Conservation (phyloP, 176 grass and related monocot genomes). For the Sorghum bicolor region DNA sequence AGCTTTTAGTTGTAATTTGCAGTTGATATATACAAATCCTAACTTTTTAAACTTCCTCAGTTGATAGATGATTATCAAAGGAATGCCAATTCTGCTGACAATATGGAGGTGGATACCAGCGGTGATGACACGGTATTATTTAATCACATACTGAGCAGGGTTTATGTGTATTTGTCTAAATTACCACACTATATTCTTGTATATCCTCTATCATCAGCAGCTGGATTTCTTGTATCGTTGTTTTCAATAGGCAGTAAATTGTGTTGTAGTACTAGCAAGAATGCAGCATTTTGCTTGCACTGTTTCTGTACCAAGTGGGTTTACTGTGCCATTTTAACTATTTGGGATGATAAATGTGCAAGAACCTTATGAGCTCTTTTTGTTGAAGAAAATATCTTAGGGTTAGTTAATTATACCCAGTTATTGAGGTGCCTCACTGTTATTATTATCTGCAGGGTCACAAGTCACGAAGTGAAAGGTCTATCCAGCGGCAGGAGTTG, state of each 20-base stretch:
- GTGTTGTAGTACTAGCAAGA: slow-evolving; percentile 18
- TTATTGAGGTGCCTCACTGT: background rate
- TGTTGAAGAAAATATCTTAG: background rate
- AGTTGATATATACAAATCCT: background rate
- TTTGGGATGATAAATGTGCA: slow-evolving; percentile 15
- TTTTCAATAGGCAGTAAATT: slow-evolving; percentile 5
- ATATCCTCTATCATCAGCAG: background rate
- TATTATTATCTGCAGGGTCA: slow-evolving; percentile 51
- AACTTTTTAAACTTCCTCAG: slow-evolving; percentile 48
- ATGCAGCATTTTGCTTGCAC: background rate
- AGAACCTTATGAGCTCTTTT: background rate
- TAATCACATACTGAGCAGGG: background rate
- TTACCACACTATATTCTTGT: background rate
- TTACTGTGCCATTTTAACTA: slow-evolving; percentile 5
- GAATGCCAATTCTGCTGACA: slow-evolving; percentile 41
- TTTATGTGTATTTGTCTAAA: slow-evolving; percentile 24
- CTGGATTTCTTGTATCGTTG: background rate
- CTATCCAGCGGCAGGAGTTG: slow-evolving; percentile 50
- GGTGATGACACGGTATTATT: slow-evolving; percentile 33
- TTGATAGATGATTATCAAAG: slow-evolving; percentile 61
- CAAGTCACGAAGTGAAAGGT: slow-evolving; percentile 43
- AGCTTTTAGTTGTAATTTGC: slow-evolving; percentile 11
- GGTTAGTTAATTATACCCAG: slow-evolving; percentile 23
- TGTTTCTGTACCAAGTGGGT: background rate
- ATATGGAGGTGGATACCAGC: slow-evolving; percentile 49